Evolutionary conservation across 306 rosid genomes (phyloP), one percentile per base, ranked within the genome.

Genomic region (Lagenaria siceraria): DNA sequence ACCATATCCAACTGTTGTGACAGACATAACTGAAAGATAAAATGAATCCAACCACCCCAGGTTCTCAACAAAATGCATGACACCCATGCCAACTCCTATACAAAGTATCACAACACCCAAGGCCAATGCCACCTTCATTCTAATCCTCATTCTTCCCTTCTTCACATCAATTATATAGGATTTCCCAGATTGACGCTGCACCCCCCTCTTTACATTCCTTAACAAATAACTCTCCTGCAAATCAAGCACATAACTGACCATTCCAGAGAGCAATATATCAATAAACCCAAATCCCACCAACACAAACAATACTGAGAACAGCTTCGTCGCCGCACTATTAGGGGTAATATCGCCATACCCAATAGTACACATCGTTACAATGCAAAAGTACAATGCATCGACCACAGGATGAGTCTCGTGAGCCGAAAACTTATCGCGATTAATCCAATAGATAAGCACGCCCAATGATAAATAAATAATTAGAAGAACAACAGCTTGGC

Each of bases 81-180:
- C 88, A 58, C 54, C 63, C 3, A 84, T 92, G n/a, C 99, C 99
- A 35, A 92, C 15, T 21, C 97, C 96, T 78, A 89, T 89, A 84
- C 99, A 95, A 61, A 92, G 86, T 29, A 95, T 90, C 73, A 95
- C 97, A 76, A 95, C 98, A 65, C 90, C 96, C 71, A 92, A 82
- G 12, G 99, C 99, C 88, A 95, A 76, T 3, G 83, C 98, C 79
- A 96, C 99, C 87, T 96, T 92, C 99, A 96, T 82, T 82, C 98
- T 87, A 81, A 96, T 96, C 84, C 99, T 89, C 99, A 96, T 96
- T 81, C 99, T 90, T 79, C 99, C 99, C 80, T 96, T 95, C 89
- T 95, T 96, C 61, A 87, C 88, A 86, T 96, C 99, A 76, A 96
- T 73, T 71, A 96, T 84, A 72, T 89, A 92, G 0, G 97, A 92